Evolutionary conservation across 768 basidiomycete genomes (phyloP).

Genomic region (Boletus vinaceobasis): DNA sequence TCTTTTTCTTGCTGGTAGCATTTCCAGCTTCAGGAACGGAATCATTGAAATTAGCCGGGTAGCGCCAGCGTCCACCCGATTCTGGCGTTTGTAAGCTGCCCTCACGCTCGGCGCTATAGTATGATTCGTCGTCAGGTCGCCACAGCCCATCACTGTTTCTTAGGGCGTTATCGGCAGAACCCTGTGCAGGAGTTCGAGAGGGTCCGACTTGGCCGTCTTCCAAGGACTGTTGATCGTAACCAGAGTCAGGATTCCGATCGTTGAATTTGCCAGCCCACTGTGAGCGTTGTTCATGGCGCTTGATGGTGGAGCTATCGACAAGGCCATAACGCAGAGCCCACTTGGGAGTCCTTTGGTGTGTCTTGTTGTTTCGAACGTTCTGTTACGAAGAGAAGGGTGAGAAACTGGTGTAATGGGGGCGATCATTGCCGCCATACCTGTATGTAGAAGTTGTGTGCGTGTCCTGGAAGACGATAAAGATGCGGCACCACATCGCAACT

Average conservation of each 20-base stretch:
- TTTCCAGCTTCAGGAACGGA: conserved; percentile 40
- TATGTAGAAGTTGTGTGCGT: conserved; percentile 92
- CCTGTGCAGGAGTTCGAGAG: conserved; percentile 8
- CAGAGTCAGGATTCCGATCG: conserved; percentile 69
- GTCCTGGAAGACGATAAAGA: conserved; percentile 46
- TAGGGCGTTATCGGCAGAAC: conserved; percentile 5
- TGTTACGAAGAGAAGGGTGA: conserved; percentile 31
- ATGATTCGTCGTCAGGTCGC: conserved; percentile 73
- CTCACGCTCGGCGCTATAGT: conserved; percentile 48
- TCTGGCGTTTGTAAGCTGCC: conserved; percentile 37
- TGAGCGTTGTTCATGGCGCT: conserved; percentile 73
- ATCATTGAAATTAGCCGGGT: conserved; percentile 83
- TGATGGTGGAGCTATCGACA: conserved; percentile 73
- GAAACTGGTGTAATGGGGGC: neutral
- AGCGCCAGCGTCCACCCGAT: conserved; percentile 64
- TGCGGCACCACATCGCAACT: neutral
- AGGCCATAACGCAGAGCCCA: conserved; percentile 92
- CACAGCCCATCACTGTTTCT: conserved; percentile 55
- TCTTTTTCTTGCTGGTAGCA: conserved; percentile 51
- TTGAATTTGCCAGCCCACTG: conserved; percentile 88
- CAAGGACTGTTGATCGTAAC: conserved; percentile 64
- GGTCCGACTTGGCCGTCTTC: conserved; percentile 75
- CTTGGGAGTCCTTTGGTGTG: conserved; percentile 87
- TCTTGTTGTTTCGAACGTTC: conserved; percentile 97
- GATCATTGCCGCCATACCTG: conserved; percentile 46